These are phyloP conservation scores for Neodidymelliopsis sp. DNA, from an alignment of 2,329 filamentous ascomycete species.

Conservation along the genomic window DNA sequence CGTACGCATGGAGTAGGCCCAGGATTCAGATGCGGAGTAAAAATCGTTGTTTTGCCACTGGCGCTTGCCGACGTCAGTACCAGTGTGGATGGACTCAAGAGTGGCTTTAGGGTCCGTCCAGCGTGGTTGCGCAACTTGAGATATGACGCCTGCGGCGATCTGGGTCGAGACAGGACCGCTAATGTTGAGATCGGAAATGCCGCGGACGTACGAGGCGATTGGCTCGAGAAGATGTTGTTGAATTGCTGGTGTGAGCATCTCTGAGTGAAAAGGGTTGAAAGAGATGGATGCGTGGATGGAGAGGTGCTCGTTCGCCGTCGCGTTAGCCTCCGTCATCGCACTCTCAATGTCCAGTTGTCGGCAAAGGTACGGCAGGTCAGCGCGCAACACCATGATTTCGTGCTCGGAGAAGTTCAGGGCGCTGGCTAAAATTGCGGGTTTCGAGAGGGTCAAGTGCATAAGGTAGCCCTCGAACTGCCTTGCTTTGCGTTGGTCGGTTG, in stretches of 20 bases:
- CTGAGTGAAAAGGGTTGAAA: slow-evolving; percentile 25
- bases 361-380: slow-evolving; percentile 32
- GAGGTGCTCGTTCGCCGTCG: slow-evolving; percentile 28
- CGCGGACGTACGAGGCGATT: slow-evolving; percentile 29
- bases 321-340: slow-evolving; percentile 34
- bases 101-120: slow-evolving; percentile 35
- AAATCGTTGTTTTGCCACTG: slow-evolving; percentile 37
- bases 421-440: slow-evolving; percentile 23
- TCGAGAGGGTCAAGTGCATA: slow-evolving; percentile 38
- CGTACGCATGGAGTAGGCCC: slow-evolving; percentile 34
- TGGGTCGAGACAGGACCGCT: slow-evolving; percentile 24
- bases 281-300: slow-evolving; percentile 27
- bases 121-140: slow-evolving; percentile 29
- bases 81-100: slow-evolving; percentile 34
- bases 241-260: slow-evolving; percentile 26
- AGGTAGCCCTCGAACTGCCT: slow-evolving; percentile 32
- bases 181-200: slow-evolving; percentile 28
- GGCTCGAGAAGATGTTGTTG: slow-evolving; percentile 31
- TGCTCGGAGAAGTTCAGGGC: slow-evolving; percentile 29
- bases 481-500: slow-evolving; percentile 23
- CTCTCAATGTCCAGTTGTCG: slow-evolving; percentile 35
- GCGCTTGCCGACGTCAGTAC: slow-evolving; percentile 37
- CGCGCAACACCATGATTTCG: slow-evolving; percentile 35
- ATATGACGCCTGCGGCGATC: slow-evolving; percentile 21
- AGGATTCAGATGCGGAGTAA: slow-evolving; percentile 29